Evolutionary conservation across 2,329 filamentous ascomycete genomes (phyloP), one percentile per base, ranked within the genome.

Genomic region (Sporothrix variecibatus): DNA sequence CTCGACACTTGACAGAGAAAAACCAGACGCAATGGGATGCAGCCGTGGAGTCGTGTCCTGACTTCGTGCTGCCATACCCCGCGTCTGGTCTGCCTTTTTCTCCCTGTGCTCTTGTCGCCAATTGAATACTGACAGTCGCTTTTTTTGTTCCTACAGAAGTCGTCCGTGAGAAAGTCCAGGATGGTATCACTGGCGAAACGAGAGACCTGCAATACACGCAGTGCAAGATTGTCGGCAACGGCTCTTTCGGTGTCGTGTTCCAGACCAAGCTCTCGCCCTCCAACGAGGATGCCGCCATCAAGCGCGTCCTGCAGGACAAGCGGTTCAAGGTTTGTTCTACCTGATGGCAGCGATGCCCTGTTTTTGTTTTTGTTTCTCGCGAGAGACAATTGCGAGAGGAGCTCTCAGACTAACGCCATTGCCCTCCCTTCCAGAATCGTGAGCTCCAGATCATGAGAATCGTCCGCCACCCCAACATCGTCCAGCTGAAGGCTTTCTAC

Each of bases 381-480:
- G 12, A 65, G 28, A 60, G 38, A 2, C 38, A 46, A 28, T 43
- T 49, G 15, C 12, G 38, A 46, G n/a, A 17, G n/a, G n/a, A 8
- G 11, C 20, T 15, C 62, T 15, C 65, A 38, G 28, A 15, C 46
- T 67, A 12, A 64, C 23, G 8, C 2, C 46, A 3, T 40, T 56
- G 11, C 3, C 38, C 28, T 23, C 40, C 17, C 6, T 2, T 28
- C 9, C 82, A 99, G 96, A 99, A 99, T 83, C 94, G 96, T 85
- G 96, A 99, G 83, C 89, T 99, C 79, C 96, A 99, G 84, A 99
- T 99, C 82, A 99, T 99, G 96, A 93, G 96, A 82, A 99, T 99
- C 82, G 96, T 99, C 80, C 92, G 95, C 81, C 96, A 99, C 83
- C 96, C 96, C 73, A 99, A 99, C 85, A 98, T 99, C 80, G 96